A percentile compares a stretch with the other conserved stretches of the same genome.
Conservation (phyloP, 192 early-diverging fungal species). For the Gaertneriomyces semiglobifer region DNA sequence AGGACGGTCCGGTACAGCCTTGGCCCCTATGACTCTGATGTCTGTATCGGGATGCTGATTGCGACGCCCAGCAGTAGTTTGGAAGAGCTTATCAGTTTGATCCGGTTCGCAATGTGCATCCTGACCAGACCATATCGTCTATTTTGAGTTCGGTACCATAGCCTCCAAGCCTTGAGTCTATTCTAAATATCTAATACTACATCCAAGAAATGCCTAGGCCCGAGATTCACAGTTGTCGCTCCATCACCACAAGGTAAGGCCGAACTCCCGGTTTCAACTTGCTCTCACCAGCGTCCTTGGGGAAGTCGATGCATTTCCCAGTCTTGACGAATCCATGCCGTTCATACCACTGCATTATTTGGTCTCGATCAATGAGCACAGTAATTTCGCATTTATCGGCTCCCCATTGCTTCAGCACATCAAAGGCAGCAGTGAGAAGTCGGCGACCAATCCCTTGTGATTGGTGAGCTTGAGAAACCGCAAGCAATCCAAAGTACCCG, state of each 20-base stretch:
- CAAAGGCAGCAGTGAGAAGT: conserved; percentile 5
- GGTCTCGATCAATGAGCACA: not conserved
- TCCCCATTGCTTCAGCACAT: conserved; percentile 2
- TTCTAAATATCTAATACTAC: too few species aligned
- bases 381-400: not conserved
- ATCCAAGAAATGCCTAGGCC: too few species aligned
- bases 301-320: not conserved
- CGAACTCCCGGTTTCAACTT: conserved; percentile 3
- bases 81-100: too few species aligned
- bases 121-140: too few species aligned
- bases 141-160: too few species aligned
- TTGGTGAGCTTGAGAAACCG: not conserved
- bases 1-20: too few species aligned
- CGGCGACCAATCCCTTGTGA: not conserved
- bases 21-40: too few species aligned
- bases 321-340: not conserved
- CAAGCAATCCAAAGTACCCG: conserved; percentile 17
- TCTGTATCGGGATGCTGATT: too few species aligned
- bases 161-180: too few species aligned
- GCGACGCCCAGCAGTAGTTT: too few species aligned
- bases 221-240: not conserved
- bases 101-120: too few species aligned
- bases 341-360: conserved; percentile 9
- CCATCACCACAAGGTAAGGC: not conserved
- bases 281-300: not conserved